phyloP scores from a whole-genome alignment of 73 alveolate genomes.

The Paramecium caudatum region DNA sequence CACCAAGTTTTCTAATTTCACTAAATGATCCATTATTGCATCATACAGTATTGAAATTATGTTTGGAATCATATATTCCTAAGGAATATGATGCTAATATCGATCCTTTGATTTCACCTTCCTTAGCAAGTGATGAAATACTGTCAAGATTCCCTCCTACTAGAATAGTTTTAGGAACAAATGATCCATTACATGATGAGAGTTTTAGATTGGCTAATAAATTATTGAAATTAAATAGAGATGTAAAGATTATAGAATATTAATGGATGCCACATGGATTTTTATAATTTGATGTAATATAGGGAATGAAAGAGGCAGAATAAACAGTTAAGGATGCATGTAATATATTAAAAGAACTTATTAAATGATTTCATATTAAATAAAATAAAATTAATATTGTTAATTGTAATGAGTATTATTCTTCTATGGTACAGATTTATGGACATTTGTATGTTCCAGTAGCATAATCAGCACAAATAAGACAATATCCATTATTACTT shows the following conservation, averaged over 20 bases:
- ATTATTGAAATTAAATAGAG: conserved; percentile 52
- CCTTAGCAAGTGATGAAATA: conserved; percentile 74
- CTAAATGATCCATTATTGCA: conserved; percentile 88
- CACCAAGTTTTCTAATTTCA: conserved; percentile 84
- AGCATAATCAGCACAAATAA: conserved; percentile 8
- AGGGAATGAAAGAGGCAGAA: conserved; percentile 74
- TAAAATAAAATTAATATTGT: background rate
- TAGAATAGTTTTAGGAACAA: conserved; percentile 80
- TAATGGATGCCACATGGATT: conserved; percentile 78
- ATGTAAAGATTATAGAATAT: conserved; percentile 67
- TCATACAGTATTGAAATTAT: conserved; percentile 83
- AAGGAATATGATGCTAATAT: conserved; percentile 72
- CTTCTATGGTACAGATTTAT: background rate
- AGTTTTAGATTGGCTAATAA: conserved; percentile 78
- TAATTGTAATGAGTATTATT: background rate
- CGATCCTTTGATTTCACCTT: conserved; percentile 85
- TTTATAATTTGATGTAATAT: conserved; percentile 64
- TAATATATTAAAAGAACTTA: conserved; percentile 16
- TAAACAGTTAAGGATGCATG: conserved; percentile 67
- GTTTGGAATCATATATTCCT: conserved; percentile 84
- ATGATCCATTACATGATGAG: conserved; percentile 89
- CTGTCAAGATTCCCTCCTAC: conserved; percentile 80
- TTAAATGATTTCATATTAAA: conserved; percentile 4
- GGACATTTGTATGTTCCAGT: conserved; percentile 56
- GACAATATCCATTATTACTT: conserved; percentile 41